Conservation (phyloP, 2,329 filamentous ascomycete species). For the Penicillium sp. region DNA sequence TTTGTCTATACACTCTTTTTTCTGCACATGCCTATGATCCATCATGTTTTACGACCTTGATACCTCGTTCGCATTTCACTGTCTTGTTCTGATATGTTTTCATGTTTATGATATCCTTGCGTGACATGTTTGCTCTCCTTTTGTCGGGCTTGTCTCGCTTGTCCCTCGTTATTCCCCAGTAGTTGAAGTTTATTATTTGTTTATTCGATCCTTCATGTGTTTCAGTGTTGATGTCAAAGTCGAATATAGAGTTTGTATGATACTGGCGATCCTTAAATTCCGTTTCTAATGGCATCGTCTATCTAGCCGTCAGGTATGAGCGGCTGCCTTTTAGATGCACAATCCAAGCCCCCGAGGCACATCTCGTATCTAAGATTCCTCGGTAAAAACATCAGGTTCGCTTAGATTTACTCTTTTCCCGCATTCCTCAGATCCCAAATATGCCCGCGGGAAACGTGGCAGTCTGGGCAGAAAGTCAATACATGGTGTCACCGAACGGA, state of each 20-base stretch:
- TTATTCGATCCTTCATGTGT: background rate
- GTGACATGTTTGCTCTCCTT: background rate
- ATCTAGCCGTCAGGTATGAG: background rate
- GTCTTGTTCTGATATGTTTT: background rate
- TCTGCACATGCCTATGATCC: background rate
- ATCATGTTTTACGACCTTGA: constrained; percentile 24
- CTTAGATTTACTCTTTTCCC: background rate
- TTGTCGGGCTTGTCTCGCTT: background rate
- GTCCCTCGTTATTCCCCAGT: background rate
- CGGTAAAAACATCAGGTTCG: background rate
- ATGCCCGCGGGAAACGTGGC: constrained; percentile 4
- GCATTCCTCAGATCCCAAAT: constrained; percentile 3
- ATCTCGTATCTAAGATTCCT: background rate
- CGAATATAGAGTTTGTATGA: background rate
- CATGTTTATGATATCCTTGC: constrained; percentile 3
- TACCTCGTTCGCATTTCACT: constrained; percentile 16
- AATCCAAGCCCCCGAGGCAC: background rate
- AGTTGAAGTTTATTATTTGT: background rate
- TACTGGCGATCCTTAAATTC: background rate
- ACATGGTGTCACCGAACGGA: background rate
- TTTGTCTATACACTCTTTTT: background rate
- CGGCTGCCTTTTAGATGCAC: background rate
- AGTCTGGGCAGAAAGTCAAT: constrained; percentile 1
- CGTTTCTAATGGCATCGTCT: background rate
- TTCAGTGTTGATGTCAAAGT: background rate